A percentile compares a stretch with the other conserved stretches of the same genome.
Evolutionary conservation across 164 flowering plant species (phyloP).

Genomic region (Dillenia suffruticosa): DNA sequence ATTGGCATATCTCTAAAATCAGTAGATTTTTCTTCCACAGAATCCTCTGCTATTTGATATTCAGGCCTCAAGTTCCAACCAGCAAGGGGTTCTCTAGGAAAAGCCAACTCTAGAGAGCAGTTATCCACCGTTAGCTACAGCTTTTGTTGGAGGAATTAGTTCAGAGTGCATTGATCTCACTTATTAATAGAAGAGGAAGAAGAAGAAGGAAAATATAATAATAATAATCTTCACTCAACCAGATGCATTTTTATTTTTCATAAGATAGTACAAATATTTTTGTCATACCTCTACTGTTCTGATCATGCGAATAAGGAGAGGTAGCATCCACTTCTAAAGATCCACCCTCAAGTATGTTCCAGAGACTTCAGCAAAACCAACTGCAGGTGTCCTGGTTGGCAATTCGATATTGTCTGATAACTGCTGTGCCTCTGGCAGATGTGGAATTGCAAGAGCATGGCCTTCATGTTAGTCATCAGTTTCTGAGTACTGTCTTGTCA

Average conservation of each 20-base stretch:
- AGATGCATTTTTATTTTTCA: too few relatives aligned
- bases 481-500: slow-evolving; percentile 29
- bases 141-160: not conserved
- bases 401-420: slow-evolving; percentile 15
- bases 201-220: not conserved
- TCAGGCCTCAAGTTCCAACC: slow-evolving; percentile 58
- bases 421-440: slow-evolving; percentile 11
- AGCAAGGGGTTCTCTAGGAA: slow-evolving; percentile 52
- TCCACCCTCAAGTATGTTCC: slow-evolving; percentile 18
- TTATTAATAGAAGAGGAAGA: not conserved
- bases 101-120: slow-evolving; percentile 32
- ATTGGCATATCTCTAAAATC: slow-evolving; percentile 25
- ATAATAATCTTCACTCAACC: not conserved
- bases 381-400: slow-evolving; percentile 12
- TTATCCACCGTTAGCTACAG: slow-evolving; percentile 1
- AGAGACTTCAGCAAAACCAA: slow-evolving; percentile 17
- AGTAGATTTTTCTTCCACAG: slow-evolving; percentile 49
- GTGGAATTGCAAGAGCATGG: slow-evolving; percentile 7
- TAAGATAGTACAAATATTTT: too few relatives aligned
- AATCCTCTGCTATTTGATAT: slow-evolving; percentile 38
- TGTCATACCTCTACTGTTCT: slow-evolving; percentile 38
- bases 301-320: slow-evolving; percentile 14
- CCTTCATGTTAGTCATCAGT: slow-evolving; percentile 15
- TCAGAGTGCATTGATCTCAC: not conserved
- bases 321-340: slow-evolving; percentile 9